Base-by-base conservation (phyloP, 2,329 filamentous ascomycete genomes). In the Aquanectria penicillioides region DNA sequence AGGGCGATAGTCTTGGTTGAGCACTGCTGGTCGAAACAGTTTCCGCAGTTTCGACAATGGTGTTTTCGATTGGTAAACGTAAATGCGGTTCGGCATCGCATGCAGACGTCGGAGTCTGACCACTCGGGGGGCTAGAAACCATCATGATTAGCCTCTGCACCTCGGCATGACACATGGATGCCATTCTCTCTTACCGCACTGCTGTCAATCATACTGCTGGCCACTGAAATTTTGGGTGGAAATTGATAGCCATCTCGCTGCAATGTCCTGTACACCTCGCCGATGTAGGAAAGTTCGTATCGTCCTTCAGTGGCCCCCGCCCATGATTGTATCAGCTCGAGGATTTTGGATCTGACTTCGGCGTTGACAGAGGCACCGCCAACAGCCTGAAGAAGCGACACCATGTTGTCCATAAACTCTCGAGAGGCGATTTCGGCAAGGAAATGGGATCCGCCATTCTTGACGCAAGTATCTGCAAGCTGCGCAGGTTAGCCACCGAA, bases 11-110 rank as follows among this genome's bases (percentile, higher is more conserved):
- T 88, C 79, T 98, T 98, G 80, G 87, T 89, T 12, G 94, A 98
- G 73, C 95, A 99, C 69, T 95, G 89, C 64, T 94, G 93, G 73
- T 97, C 96, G 74, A 99, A 99, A 70, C 97, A 95, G 76, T 95
- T 97, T 48, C 95, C 95, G 72, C 95, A 99, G 75, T 99, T 99
- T 65, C 95, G 89, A 72, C 95, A 99, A 75, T 99, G 95, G 74
- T 99, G 95, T 74, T 98, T 99, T 71, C 95, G 89, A 75, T 99
- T 99, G 54, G 94, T 99, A 73, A 99, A 97, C 43, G 93, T 97
- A 71, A 99, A 99, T 15, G 93, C 80, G 11, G 94, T 97, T 67
- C 95, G 89, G 75, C 95, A 99, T 73, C 95, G 90, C 93, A 99
- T 97, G 75, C 95, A 99, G 26, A 99, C 94, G 71, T 99, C 95